Conservation (phyloP, 2,329 filamentous ascomycete genomes). For the Trichoderma sp. region DNA sequence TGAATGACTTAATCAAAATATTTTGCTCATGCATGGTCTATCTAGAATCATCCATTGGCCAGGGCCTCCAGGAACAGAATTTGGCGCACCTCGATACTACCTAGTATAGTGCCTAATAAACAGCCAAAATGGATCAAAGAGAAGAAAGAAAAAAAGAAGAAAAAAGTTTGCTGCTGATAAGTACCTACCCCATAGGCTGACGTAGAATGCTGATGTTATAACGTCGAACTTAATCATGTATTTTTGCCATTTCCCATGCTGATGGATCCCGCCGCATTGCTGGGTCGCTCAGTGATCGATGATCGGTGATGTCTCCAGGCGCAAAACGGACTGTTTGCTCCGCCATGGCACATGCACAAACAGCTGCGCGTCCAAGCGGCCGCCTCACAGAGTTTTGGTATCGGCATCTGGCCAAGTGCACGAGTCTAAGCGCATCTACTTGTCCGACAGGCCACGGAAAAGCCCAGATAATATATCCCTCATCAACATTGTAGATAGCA, state of each 20-base stretch:
- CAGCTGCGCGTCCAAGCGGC: background rate
- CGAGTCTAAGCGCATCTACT: background rate
- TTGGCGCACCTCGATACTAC: background rate
- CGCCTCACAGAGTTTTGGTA: background rate
- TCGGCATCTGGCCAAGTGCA: background rate
- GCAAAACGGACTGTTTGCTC: conserved; percentile 21
- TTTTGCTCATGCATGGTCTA: conserved; percentile 6
- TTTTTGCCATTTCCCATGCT: background rate
- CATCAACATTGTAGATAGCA: conserved; percentile 2
- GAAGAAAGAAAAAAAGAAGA: too few species aligned
- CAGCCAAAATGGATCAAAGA: background rate
- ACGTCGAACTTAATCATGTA: background rate
- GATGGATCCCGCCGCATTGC: background rate
- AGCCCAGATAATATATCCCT: conserved; percentile 3
- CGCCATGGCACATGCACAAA: conserved; percentile 2
- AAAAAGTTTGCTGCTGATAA: background rate
- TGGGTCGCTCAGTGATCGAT: background rate
- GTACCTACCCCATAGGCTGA: background rate
- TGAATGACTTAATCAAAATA: background rate
- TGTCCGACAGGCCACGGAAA: background rate
- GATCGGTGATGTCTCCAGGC: background rate
- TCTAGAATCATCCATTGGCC: conserved; percentile 32
- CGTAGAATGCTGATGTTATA: background rate
- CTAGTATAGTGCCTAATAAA: background rate
- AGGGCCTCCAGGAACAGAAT: conserved; percentile 9